Conservation (phyloP, 306 rosid species). For the Prosopis cineraria region DNA sequence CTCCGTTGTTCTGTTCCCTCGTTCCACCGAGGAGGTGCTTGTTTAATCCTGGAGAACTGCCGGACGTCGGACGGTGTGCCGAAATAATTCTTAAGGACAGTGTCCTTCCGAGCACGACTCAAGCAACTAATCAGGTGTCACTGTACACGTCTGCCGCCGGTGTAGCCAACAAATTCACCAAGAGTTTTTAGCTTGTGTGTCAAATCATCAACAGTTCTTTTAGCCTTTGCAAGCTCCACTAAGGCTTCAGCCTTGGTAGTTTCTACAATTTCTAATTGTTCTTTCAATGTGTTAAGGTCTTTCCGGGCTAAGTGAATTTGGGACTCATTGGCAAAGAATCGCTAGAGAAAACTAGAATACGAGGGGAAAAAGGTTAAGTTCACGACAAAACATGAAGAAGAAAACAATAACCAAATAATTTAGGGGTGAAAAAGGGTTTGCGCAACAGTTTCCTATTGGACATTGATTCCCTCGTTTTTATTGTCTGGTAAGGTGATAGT, state of each 20-base stretch:
- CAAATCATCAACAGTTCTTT: conserved; percentile 52
- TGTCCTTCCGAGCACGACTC: too few species aligned
- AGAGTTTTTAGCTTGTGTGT: conserved; percentile 49
- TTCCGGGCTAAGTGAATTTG: conserved; percentile 63
- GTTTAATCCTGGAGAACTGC: too few species aligned
- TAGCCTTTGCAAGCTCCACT: conserved; percentile 62
- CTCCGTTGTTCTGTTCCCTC: too few species aligned
- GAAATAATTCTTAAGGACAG: too few species aligned
- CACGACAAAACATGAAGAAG: conserved; percentile 1
- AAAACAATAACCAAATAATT: background rate
- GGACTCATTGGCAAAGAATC: conserved; percentile 60
- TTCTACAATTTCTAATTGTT: conserved; percentile 61
- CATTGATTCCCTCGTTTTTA: background rate
- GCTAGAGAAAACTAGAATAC: conserved; percentile 45
- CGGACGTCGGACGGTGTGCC: too few species aligned
- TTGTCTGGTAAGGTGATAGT: background rate
- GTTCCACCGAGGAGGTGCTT: too few species aligned
- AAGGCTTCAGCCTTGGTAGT: conserved; percentile 64
- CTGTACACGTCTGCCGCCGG: too few species aligned
- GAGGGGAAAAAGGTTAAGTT: background rate
- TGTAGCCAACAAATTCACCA: conserved; percentile 49
- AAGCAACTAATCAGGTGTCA: too few species aligned
- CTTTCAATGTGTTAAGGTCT: conserved; percentile 68
- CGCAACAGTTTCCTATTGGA: background rate
- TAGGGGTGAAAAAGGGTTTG: background rate